Percentiles rank a stretch among this genome's conserved stretches.
phyloP scores from a whole-genome alignment of 768 basidiomycete genomes.

The Boletus sensibilis region DNA sequence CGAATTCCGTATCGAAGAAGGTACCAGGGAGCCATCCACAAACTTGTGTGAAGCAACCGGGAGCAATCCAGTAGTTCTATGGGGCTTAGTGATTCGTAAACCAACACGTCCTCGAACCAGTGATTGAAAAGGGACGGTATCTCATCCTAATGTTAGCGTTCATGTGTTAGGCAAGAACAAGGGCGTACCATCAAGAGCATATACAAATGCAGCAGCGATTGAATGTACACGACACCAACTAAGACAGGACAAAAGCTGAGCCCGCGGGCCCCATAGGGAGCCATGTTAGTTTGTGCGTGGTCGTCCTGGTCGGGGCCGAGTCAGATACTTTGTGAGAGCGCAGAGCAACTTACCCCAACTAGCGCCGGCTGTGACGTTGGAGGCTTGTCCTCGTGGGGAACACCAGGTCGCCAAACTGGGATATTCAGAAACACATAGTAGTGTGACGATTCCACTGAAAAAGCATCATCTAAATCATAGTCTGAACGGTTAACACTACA shows the following conservation, averaged over 20 bases:
- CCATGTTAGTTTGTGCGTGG: neutral
- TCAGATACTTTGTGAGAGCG: neutral
- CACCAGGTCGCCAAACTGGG: neutral
- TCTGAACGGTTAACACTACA: slow-evolving; percentile 1
- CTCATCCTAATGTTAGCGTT: slow-evolving; percentile 8
- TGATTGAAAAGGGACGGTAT: slow-evolving; percentile 19
- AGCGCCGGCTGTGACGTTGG: neutral
- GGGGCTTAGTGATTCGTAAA: slow-evolving; percentile 13
- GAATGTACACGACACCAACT: slow-evolving; percentile 10
- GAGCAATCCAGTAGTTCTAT: neutral
- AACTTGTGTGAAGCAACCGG: slow-evolving; percentile 3
- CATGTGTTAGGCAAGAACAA: neutral
- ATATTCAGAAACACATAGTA: neutral
- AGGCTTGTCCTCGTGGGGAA: neutral
- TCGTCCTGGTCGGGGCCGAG: neutral
- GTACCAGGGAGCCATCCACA: slow-evolving; percentile 5
- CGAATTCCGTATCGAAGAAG: slow-evolving; percentile 1
- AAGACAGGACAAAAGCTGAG: slow-evolving; percentile 24
- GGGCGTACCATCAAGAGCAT: slow-evolving; percentile 24
- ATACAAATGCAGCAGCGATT: slow-evolving; percentile 19
- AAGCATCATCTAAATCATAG: neutral
- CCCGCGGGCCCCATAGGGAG: slow-evolving; percentile 7
- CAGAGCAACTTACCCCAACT: slow-evolving; percentile 1
- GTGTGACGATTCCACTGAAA: neutral
- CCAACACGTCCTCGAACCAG: slow-evolving; percentile 20